These are phyloP conservation scores for Tetrahymena elliotti DNA, from an alignment of 73 alveolate species.

Conservation along the genomic window DNA sequence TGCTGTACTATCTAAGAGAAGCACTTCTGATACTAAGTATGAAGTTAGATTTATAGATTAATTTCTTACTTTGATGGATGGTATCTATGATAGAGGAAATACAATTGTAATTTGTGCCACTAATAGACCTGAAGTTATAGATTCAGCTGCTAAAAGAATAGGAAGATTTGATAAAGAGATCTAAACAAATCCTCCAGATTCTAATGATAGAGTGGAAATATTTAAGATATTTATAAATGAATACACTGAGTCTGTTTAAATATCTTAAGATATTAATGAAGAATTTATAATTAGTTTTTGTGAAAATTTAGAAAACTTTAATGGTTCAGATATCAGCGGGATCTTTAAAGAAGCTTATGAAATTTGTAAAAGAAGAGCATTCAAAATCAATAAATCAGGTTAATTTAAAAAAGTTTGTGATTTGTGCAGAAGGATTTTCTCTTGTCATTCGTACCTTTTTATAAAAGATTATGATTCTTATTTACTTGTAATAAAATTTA, in stretches of 20 bases:
- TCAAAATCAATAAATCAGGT: background rate
- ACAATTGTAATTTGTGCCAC: constrained; percentile 77
- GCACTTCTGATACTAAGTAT: constrained; percentile 11
- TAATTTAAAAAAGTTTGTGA: background rate
- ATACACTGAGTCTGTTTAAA: background rate
- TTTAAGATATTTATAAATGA: background rate
- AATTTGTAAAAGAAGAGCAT: background rate
- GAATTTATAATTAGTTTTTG: background rate
- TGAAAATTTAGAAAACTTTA: background rate
- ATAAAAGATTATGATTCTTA: background rate
- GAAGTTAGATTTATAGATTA: constrained; percentile 42
- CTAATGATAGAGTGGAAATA: constrained; percentile 62
- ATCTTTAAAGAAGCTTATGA: background rate
- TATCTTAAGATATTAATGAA: background rate
- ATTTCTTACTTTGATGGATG: constrained; percentile 54
- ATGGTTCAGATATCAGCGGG: background rate
- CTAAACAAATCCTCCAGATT: constrained; percentile 68
- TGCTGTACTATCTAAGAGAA: constrained; percentile 18
- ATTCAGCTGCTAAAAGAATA: constrained; percentile 71
- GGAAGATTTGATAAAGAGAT: constrained; percentile 74
- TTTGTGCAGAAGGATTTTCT: background rate
- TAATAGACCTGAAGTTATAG: constrained; percentile 66
- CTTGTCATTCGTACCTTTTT: background rate
- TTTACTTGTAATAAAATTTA: too few relatives aligned
- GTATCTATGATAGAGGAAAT: constrained; percentile 51